phyloP scores from a whole-genome alignment of 1,284 basidiomycete genomes.

The Mycosarcoma mackinlayi region DNA sequence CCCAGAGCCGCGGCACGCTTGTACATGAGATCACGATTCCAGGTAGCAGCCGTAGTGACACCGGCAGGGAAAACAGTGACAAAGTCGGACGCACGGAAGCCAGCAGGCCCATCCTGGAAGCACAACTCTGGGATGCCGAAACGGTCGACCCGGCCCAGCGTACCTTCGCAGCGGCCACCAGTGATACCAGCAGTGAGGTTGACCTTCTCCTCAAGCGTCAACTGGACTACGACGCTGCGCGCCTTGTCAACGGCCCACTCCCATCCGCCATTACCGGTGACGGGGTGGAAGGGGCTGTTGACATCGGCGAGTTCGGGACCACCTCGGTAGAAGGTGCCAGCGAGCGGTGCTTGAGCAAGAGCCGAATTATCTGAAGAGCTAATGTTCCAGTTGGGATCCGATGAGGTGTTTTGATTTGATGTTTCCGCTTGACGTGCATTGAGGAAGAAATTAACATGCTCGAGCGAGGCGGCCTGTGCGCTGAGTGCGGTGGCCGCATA shows the following conservation, averaged over 20 bases:
- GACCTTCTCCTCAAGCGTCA: slow-evolving; percentile 51
- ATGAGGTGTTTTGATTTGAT: slow-evolving; percentile 10
- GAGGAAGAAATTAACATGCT: slow-evolving; percentile 27
- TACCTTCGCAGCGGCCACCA: slow-evolving; percentile 37
- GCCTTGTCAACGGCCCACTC: slow-evolving; percentile 40
- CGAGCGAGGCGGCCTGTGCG: slow-evolving; percentile 29
- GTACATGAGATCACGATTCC: slow-evolving; percentile 41
- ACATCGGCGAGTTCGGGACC: slow-evolving; percentile 28
- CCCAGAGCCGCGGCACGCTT: slow-evolving; percentile 36
- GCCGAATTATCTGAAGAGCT: slow-evolving; percentile 38
- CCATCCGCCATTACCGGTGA: slow-evolving; percentile 44
- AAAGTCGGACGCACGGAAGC: slow-evolving; percentile 44
- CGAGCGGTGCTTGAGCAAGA: slow-evolving; percentile 23
- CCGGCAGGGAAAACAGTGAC: slow-evolving; percentile 48
- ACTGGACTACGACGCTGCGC: slow-evolving; percentile 25
- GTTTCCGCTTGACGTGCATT: slow-evolving; percentile 18
- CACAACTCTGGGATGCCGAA: slow-evolving; percentile 47
- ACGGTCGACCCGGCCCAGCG: slow-evolving; percentile 35
- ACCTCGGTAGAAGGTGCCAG: slow-evolving; percentile 38
- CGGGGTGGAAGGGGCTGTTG: slow-evolving; percentile 35
- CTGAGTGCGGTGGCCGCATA: slow-evolving; percentile 27
- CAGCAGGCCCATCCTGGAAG: slow-evolving; percentile 47
- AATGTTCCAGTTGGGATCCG: slow-evolving; percentile 26
- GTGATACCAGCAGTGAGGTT: slow-evolving; percentile 43
- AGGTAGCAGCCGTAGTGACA: slow-evolving; percentile 46